Conservation (phyloP, 176 grass and related monocot genomes). For the Metroxylon sagu region DNA sequence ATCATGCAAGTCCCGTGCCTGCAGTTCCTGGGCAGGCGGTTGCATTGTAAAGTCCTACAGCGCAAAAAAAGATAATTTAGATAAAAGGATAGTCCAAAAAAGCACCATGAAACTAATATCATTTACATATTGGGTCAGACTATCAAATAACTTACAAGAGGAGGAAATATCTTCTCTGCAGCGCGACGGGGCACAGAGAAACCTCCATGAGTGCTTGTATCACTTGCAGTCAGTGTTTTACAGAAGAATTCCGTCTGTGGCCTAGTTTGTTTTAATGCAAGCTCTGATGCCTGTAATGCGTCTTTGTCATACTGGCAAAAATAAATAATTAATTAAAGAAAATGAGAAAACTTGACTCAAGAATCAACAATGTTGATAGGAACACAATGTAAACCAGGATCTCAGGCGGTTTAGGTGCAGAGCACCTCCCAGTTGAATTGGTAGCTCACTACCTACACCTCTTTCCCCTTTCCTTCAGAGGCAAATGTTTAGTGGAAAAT, state of each 20-base stretch:
- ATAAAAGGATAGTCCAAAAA: conserved; percentile 6
- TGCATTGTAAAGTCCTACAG: conserved; percentile 61
- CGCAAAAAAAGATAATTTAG: background rate
- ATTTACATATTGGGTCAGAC: too few relatives aligned
- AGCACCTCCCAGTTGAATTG: too few relatives aligned
- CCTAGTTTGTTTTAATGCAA: conserved; percentile 47
- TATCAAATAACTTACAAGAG: conserved; percentile 37
- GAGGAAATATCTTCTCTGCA: conserved; percentile 62
- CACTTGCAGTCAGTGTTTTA: conserved; percentile 78
- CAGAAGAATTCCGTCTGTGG: conserved; percentile 66
- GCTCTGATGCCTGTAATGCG: conserved; percentile 43
- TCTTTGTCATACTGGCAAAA: conserved; percentile 56
- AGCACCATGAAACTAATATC: too few relatives aligned
- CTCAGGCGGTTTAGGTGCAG: too few relatives aligned
- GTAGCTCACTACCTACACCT: too few relatives aligned
- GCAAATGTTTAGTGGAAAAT: too few relatives aligned
- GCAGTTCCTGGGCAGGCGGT: conserved; percentile 68
- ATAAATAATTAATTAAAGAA: background rate
- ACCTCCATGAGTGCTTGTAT: conserved; percentile 83
- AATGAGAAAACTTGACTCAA: background rate
- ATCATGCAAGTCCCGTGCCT: conserved; percentile 62
- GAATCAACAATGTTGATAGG: too few relatives aligned
- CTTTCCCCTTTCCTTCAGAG: too few relatives aligned
- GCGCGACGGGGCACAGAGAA: conserved; percentile 72
- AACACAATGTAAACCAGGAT: too few relatives aligned